Evolutionary conservation across 345 rosid genomes (phyloP), one percentile per base, ranked within the genome.

Genomic region (Gynandropsis gynandra): DNA sequence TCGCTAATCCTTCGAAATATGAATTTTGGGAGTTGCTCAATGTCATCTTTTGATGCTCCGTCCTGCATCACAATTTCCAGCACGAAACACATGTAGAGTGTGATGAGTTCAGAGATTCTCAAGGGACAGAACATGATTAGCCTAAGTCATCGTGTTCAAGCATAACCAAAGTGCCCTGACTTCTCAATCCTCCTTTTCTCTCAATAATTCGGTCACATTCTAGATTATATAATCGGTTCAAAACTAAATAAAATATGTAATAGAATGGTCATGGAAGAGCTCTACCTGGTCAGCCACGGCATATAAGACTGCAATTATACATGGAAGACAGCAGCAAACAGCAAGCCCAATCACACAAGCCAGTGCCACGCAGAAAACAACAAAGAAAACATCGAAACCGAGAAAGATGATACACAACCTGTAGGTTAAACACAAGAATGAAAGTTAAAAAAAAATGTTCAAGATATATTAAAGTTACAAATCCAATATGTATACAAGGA

Each of bases 251-350:
- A n/a, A 17, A 13, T 7, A 36, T 27, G 31, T 39, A 38, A 0
- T 14, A 5, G 45, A 47, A 37, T 20, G 18, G 49, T 54, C 21
- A 21, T 16, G 32, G 52, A 54, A 37, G 48, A 69, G 53, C 65
- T 38, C 12, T 80, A 87, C 98, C 89, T 87, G 93, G 63, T 92
- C 95, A 1, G 98, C 82, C 59, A 92, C 93, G 12, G 95, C 98
- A 74, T 92, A 92, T 32, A 87, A 63, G 62, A 92, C 78, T 51
- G 95, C 98, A 59, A 92, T 87, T 63, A 92, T 92, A 61, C 98
- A 92, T 16, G 98, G 98, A 66, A 92, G 93, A 64, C 96, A 83
- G 67, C 97, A 89, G 73, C 96, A 89, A 58, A 89, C 94, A 67
- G 97, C 97, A 67, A 86, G 78, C 24, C 97, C 96, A 31, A 89